A percentile compares a stretch with the other conserved stretches of the same genome.
These are phyloP conservation scores for Mycosphaerella arachidis DNA, from an alignment of 2,329 filamentous ascomycete genomes.

Conservation along the genomic window DNA sequence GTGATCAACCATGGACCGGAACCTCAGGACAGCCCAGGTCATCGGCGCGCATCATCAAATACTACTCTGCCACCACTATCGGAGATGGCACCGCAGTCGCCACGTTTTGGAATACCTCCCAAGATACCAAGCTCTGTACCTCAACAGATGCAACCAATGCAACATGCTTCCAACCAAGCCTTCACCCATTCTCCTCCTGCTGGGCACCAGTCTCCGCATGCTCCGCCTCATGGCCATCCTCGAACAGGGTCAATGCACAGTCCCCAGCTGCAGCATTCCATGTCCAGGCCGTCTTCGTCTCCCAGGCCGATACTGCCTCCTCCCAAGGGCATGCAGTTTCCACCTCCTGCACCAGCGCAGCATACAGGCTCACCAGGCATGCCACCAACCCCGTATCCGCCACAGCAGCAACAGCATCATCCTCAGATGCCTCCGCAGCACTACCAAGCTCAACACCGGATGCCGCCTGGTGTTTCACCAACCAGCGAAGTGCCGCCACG, in stretches of 20 bases:
- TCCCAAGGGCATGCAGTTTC: constrained; percentile 33
- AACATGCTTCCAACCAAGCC: constrained; percentile 19
- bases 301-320: constrained; percentile 37
- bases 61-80: constrained; percentile 33
- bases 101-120: constrained; percentile 27
- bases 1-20: constrained; percentile 35
- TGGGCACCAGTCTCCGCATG: constrained; percentile 37
- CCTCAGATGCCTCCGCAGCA: constrained; percentile 33
- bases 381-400: constrained; percentile 10
- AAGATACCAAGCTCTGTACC: constrained; percentile 20
- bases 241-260: constrained; percentile 23
- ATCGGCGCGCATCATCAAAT: constrained; percentile 29
- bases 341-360: constrained; percentile 26
- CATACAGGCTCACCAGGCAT: constrained; percentile 31
- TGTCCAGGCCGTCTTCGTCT: constrained; percentile 32
- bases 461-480: constrained; percentile 20
- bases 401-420: constrained; percentile 10
- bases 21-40: constrained; percentile 27
- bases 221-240: constrained; percentile 29
- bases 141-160: constrained; percentile 24
- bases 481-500: constrained; percentile 10
- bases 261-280: constrained; percentile 31
- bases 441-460: constrained; percentile 22
- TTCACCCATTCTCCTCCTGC: constrained; percentile 34
- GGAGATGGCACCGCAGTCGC: constrained; percentile 34